Percentiles rank a stretch among this genome's conserved stretches.
phyloP scores from a whole-genome alignment of 805 yeast species.

The Wickerhamomyces queroliae region DNA sequence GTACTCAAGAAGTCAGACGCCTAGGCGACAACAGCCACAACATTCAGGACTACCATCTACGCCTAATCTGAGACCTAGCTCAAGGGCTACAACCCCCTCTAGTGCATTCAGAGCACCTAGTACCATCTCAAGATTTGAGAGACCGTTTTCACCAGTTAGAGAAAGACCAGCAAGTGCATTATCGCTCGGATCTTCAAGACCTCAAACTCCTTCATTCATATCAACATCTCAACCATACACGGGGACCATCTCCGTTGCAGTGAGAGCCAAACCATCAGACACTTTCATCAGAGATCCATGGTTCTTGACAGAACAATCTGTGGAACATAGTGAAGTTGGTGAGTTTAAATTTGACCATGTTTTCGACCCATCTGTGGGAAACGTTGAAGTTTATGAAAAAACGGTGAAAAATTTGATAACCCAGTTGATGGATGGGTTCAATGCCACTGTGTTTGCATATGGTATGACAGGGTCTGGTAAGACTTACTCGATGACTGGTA shows the following conservation, averaged over 20 bases:
- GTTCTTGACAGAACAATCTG: conserved; percentile 23
- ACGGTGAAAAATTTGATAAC: conserved; percentile 48
- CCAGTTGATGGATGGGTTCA: conserved; percentile 65
- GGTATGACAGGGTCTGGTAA: conserved; percentile 98
- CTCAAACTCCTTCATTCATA: conserved; percentile 18
- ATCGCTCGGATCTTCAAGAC: conserved; percentile 12
- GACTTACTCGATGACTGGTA: conserved; percentile 84
- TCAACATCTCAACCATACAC: conserved; percentile 34
- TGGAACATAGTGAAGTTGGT: conserved; percentile 56
- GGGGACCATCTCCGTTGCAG: conserved; percentile 71
- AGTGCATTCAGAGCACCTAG: conserved; percentile 10
- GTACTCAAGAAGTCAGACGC: conserved; percentile 19
- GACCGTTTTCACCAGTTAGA: conserved; percentile 16
- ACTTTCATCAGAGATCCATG: conserved; percentile 26
- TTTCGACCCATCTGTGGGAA: conserved; percentile 50
- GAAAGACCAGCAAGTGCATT: conserved; percentile 10
- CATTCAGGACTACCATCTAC: conserved; percentile 11
- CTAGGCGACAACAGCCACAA: conserved; percentile 13
- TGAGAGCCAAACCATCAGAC: conserved; percentile 65
- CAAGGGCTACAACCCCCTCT: conserved; percentile 18
- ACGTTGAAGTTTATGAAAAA: conserved; percentile 53
- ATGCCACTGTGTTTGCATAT: conserved; percentile 89
- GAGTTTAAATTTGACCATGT: conserved; percentile 77
- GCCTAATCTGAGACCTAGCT: conserved; percentile 18
- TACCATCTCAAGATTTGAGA: conserved; percentile 9